Evolutionary conservation across 2,329 filamentous ascomycete genomes (phyloP).

Genomic region (Neoscytalidium dimidiatum): DNA sequence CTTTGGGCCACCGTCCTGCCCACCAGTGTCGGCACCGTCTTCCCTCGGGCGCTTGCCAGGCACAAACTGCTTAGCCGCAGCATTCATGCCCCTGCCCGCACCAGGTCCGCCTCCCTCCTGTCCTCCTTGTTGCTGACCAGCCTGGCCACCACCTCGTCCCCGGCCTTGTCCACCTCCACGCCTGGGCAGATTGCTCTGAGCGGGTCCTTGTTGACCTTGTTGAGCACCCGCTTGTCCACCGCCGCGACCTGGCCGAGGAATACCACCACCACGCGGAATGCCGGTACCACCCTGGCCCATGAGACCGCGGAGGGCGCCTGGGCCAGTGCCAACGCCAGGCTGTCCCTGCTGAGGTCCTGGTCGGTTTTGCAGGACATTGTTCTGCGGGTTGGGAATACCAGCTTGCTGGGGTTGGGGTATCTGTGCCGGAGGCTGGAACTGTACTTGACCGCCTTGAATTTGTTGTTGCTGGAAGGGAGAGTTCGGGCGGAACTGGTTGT

Average conservation of each 20-base stretch:
- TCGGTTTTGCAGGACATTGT: conserved; percentile 3
- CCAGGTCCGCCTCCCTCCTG: conserved; percentile 27
- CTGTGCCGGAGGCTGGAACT: background rate
- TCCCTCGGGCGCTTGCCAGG: conserved; percentile 39
- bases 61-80: conserved; percentile 36
- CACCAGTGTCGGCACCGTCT: conserved; percentile 23
- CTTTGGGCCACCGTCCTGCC: conserved; percentile 5
- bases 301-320: conserved; percentile 31
- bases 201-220: conserved; percentile 18
- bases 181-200: conserved; percentile 24
- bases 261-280: conserved; percentile 24
- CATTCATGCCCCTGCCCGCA: conserved; percentile 34
- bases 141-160: conserved; percentile 10
- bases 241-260: conserved; percentile 34
- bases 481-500: conserved; percentile 22
- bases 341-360: conserved; percentile 4
- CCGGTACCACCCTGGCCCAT: conserved; percentile 25
- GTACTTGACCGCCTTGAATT: conserved; percentile 17
- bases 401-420: conserved; percentile 24
- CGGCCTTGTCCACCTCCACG: conserved; percentile 19
- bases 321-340: conserved; percentile 31
- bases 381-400: background rate
- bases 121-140: conserved; percentile 22
- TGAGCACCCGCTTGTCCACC: conserved; percentile 32
- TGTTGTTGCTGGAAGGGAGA: conserved; percentile 28